Conservation (phyloP, 2,329 filamentous ascomycete species). For the Neurospora sp. region DNA sequence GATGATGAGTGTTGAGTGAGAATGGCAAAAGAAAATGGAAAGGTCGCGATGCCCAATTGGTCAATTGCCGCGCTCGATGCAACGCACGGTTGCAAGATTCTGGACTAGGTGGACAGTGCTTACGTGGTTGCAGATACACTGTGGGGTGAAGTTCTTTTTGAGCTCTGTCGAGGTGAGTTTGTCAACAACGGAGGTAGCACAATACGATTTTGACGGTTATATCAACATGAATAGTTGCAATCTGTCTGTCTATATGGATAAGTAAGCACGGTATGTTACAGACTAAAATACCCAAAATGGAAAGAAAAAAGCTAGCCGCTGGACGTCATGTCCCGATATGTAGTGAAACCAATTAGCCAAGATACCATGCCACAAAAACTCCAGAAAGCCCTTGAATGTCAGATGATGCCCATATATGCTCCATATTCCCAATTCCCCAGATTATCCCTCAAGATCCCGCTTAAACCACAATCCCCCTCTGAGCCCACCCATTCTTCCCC, state of each 20-base stretch:
- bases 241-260: neutral
- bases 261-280: neutral
- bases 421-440: neutral
- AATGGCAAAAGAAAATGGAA: neutral
- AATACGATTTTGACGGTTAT: neutral
- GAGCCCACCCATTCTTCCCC: slow-evolving; percentile 64
- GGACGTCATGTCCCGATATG: neutral
- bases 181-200: neutral
- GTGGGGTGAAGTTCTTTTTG: neutral
- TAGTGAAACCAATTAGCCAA: neutral
- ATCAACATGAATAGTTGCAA: neutral
- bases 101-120: neutral
- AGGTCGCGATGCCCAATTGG: neutral
- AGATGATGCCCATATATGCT: neutral
- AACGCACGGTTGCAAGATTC: neutral
- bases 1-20: neutral
- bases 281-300: neutral
- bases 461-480: slow-evolving; percentile 60
- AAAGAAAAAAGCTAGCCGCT: neutral
- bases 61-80: neutral
- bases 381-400: neutral
- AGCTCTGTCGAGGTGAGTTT: neutral
- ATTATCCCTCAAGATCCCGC: neutral
- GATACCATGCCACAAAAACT: neutral
- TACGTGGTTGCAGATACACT: neutral